Percentiles rank a stretch among this genome's conserved stretches.
Conservation (phyloP, 306 rosid species). For the Rosa chinensis region DNA sequence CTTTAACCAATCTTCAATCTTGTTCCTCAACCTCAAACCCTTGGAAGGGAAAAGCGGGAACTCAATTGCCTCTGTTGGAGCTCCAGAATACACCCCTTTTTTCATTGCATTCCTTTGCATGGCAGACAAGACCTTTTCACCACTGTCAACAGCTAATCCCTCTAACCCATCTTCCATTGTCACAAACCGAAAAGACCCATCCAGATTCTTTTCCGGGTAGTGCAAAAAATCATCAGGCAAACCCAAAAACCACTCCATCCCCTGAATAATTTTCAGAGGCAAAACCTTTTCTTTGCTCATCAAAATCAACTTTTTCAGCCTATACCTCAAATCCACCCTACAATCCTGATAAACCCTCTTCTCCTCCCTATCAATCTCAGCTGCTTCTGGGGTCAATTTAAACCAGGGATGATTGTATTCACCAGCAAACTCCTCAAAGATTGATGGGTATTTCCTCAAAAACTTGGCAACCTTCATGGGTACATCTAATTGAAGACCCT, state of each 20-base stretch:
- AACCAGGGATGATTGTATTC: conserved; percentile 81
- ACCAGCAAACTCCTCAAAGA: conserved; percentile 80
- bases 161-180: conserved; percentile 72
- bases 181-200: conserved; percentile 65
- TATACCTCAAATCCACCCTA: conserved; percentile 54
- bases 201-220: conserved; percentile 53
- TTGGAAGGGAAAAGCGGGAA: conserved; percentile 68
- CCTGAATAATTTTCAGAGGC: conserved; percentile 75
- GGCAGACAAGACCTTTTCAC: conserved; percentile 52
- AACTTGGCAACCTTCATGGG: conserved; percentile 75
- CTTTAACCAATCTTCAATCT: conserved; percentile 67
- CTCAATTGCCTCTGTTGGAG: conserved; percentile 59
- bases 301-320: conserved; percentile 76
- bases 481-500: conserved; percentile 54
- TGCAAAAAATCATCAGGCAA: conserved; percentile 66
- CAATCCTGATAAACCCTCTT: conserved; percentile 56
- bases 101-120: conserved; percentile 63
- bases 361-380: conserved; percentile 69
- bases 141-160: conserved; percentile 54
- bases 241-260: conserved; percentile 94
- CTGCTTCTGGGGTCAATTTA: conserved; percentile 76
- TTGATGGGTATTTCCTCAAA: conserved; percentile 78
- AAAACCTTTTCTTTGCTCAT: conserved; percentile 66
- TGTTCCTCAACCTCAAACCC: conserved; percentile 77
- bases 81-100: conserved; percentile 51